Evolutionary conservation across 164 flowering plant species (phyloP).

Genomic region (Aristolochia fimbriata): DNA sequence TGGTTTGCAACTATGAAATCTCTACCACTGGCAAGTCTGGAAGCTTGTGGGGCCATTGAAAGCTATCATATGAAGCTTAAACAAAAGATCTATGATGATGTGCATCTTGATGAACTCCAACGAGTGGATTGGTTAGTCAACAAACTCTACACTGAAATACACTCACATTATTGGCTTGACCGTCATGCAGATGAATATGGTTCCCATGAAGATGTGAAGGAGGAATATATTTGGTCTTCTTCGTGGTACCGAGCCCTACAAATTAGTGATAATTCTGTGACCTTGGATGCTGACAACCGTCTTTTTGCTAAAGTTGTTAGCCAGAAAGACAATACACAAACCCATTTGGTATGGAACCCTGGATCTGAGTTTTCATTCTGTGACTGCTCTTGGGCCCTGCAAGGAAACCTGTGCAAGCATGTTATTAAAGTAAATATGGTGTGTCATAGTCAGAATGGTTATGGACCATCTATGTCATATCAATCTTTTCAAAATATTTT

Average conservation of each 20-base stretch:
- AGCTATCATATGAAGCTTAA: conserved; percentile 90
- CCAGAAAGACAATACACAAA: conserved; percentile 39
- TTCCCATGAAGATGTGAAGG: conserved; percentile 76
- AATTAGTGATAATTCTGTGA: conserved; percentile 57
- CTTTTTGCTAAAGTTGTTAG: conserved; percentile 70
- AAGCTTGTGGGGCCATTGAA: conserved; percentile 91
- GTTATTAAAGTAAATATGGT: conserved; percentile 84
- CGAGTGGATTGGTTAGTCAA: conserved; percentile 97
- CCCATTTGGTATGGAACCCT: conserved; percentile 76
- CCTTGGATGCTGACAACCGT: conserved; percentile 37
- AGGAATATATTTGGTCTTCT: conserved; percentile 76
- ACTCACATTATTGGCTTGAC: conserved; percentile 89
- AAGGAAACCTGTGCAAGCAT: conserved; percentile 93
- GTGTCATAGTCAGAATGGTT: conserved; percentile 29
- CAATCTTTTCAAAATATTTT: conserved; percentile 50
- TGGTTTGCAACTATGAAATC: conserved; percentile 71
- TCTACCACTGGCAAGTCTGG: conserved; percentile 85
- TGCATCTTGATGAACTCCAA: conserved; percentile 79
- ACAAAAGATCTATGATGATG: conserved; percentile 71
- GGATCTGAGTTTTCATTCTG: conserved; percentile 90
- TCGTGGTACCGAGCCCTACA: conserved; percentile 84
- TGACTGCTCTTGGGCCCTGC: conserved; percentile 87
- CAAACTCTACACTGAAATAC: conserved; percentile 85
- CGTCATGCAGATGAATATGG: conserved; percentile 87
- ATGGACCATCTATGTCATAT: conserved; percentile 57